Evolutionary conservation across 2,329 filamentous ascomycete genomes (phyloP).

Genomic region (Neopestalotiopsis clavispora): DNA sequence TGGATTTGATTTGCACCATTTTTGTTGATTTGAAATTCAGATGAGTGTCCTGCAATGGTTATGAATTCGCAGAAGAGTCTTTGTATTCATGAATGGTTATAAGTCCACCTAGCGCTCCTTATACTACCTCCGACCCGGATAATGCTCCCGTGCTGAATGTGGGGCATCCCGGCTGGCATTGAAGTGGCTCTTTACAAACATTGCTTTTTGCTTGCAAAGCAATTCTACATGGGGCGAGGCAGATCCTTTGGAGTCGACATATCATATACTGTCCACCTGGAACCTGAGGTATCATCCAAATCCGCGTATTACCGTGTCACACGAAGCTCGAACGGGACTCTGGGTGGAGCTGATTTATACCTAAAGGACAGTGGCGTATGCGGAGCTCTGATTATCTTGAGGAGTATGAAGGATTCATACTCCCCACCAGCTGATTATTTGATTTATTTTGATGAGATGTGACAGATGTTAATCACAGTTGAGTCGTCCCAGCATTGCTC

Average conservation of each 20-base stretch:
- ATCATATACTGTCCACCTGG: not conserved
- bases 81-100: not conserved
- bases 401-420: too few relatives aligned
- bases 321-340: too few relatives aligned
- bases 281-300: not conserved
- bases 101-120: constrained; percentile 10
- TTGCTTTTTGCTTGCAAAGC: not conserved
- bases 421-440: too few relatives aligned
- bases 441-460: too few relatives aligned
- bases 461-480: not conserved
- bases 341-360: too few relatives aligned
- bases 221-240: not conserved
- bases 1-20: constrained; percentile 26
- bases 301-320: too few relatives aligned
- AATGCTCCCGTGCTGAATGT: not conserved
- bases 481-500: not conserved
- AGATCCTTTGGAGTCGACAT: not conserved
- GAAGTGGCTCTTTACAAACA: not conserved
- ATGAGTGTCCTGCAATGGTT: not conserved
- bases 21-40: not conserved
- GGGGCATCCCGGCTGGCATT: not conserved
- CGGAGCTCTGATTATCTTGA: too few relatives aligned
- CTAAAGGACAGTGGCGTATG: too few relatives aligned
- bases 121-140: not conserved
- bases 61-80: not conserved